phyloP scores from a whole-genome alignment of 2,329 filamentous ascomycete species.

The Graphilbum sp. region DNA sequence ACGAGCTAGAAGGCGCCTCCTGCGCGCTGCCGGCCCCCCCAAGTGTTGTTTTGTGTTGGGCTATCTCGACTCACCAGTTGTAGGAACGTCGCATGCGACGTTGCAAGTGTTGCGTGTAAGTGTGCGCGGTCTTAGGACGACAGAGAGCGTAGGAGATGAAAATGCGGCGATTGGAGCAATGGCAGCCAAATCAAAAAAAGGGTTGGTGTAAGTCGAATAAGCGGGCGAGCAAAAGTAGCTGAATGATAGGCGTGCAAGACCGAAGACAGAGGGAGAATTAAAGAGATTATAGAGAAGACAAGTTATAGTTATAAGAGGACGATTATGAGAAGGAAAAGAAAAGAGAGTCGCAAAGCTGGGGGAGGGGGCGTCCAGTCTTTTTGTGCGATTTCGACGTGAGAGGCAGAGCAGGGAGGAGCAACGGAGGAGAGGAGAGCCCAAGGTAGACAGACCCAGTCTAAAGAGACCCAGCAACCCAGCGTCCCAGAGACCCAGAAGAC shows the following conservation, averaged over 20 bases:
- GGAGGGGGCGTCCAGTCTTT: not conserved
- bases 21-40: no score
- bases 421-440: not conserved
- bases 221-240: no score
- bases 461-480: no score
- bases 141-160: no score
- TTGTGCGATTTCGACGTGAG: not conserved
- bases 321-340: not conserved
- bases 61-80: no score
- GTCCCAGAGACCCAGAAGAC: not conserved
- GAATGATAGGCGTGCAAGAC: no score
- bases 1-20: no score
- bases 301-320: no score
- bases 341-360: not conserved
- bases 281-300: not conserved
- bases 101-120: no score
- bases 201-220: not conserved
- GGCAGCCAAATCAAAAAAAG: not conserved
- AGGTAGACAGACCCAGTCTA: not conserved
- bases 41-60: no score
- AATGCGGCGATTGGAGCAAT: not conserved
- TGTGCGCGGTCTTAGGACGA: no score
- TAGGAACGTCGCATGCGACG: no score
- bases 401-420: not conserved
- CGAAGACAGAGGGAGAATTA: not conserved